phyloP scores from a whole-genome alignment of 75 land plant species.

The Picea glauca region DNA sequence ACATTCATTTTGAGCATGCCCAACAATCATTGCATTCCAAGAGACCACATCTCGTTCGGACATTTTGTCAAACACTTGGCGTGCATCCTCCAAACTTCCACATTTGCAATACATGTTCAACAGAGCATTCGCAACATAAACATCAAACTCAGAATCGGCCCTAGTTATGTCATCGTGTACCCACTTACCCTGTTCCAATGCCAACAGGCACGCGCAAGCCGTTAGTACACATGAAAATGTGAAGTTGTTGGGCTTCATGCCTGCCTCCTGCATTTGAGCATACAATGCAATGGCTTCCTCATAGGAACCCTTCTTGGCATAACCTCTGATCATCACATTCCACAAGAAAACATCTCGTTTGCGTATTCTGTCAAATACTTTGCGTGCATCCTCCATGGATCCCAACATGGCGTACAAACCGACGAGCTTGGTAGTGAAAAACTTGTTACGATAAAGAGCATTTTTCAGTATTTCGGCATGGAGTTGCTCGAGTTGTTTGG shows the following conservation, averaged over 20 bases:
- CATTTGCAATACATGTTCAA: slow-evolving; percentile 33
- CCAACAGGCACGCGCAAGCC: slow-evolving; percentile 31
- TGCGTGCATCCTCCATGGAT: neutral
- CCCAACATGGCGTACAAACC: neutral
- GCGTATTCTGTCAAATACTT: slow-evolving; percentile 13
- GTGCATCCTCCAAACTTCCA: slow-evolving; percentile 34
- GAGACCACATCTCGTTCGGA: slow-evolving; percentile 31
- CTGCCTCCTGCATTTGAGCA: slow-evolving; percentile 10
- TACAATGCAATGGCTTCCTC: slow-evolving; percentile 29
- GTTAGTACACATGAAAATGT: slow-evolving; percentile 27
- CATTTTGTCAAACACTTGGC: slow-evolving; percentile 45
- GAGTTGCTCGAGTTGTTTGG: slow-evolving; percentile 3
- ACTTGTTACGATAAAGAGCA: neutral
- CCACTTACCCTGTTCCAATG: slow-evolving; percentile 18
- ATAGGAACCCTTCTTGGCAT: slow-evolving; percentile 16
- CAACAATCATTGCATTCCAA: slow-evolving; percentile 59
- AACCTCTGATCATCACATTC: slow-evolving; percentile 43
- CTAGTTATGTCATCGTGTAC: slow-evolving; percentile 34
- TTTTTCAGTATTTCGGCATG: neutral
- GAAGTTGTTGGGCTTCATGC: slow-evolving; percentile 15
- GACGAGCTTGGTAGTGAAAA: neutral
- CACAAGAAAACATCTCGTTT: slow-evolving; percentile 13
- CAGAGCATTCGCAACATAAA: slow-evolving; percentile 40
- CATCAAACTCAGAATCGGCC: slow-evolving; percentile 19
- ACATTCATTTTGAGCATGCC: slow-evolving; percentile 34